Evolutionary conservation across 495 filamentous ascomycete genomes (phyloP).

Genomic region (Cercophora scortea): DNA sequence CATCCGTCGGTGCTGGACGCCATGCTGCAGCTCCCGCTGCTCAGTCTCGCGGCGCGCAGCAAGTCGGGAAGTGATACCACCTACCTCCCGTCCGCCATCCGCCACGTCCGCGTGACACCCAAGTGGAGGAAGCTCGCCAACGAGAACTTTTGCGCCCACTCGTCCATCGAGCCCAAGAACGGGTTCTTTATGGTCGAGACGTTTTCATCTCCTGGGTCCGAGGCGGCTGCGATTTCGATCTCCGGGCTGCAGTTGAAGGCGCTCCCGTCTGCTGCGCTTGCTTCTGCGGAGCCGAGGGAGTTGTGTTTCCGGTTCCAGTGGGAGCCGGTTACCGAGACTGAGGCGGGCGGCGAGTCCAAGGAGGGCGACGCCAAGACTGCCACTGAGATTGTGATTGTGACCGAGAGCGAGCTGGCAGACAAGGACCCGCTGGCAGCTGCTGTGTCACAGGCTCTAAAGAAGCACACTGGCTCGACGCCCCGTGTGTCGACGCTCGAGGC

Average conservation of each 20-base stretch:
- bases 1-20: slow-evolving; percentile 41
- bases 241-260: slow-evolving; percentile 20
- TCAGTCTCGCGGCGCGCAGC: slow-evolving; percentile 13
- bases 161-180: slow-evolving; percentile 16
- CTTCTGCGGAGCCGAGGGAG: slow-evolving; percentile 16
- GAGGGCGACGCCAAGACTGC: slow-evolving; percentile 4
- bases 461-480: slow-evolving; percentile 18
- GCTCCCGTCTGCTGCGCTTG: slow-evolving; percentile 1
- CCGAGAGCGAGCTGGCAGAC: slow-evolving; percentile 21
- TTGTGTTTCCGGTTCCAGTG: slow-evolving; percentile 37
- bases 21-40: slow-evolving; percentile 31
- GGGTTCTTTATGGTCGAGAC: slow-evolving; percentile 22
- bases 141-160: slow-evolving; percentile 23
- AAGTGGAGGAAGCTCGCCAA: slow-evolving; percentile 19
- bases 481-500: slow-evolving; percentile 19
- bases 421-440: slow-evolving; percentile 29
- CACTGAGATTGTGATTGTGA: slow-evolving; percentile 28
- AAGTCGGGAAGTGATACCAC: background rate
- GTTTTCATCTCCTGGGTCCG: slow-evolving; percentile 19
- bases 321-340: slow-evolving; percentile 19
- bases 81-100: slow-evolving; percentile 20
- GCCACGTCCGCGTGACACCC: slow-evolving; percentile 18
- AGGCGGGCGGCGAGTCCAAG: slow-evolving; percentile 2
- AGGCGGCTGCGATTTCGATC: slow-evolving; percentile 21
- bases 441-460: slow-evolving; percentile 22